Evolutionary conservation across 257 asterid species (phyloP).

Genomic region (Petrea volubilis): DNA sequence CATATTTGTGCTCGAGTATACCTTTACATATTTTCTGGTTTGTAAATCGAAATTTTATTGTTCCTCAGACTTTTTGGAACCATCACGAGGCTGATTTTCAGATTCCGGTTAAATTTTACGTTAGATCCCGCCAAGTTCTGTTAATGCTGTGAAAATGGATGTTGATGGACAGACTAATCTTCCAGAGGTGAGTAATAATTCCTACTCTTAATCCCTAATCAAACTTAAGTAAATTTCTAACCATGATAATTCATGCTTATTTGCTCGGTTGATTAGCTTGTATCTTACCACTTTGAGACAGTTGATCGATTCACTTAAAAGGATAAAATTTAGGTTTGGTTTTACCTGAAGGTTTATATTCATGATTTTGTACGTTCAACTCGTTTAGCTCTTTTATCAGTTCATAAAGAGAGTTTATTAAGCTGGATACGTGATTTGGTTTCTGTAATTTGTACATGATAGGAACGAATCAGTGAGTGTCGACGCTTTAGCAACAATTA

Average conservation of each 20-base stretch:
- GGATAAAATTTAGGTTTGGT: neutral
- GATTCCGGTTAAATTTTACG: neutral
- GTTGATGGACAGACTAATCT: constrained; percentile 29
- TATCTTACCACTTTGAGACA: neutral
- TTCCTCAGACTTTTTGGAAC: constrained; percentile 15
- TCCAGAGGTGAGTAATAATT: constrained; percentile 31
- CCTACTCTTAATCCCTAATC: neutral
- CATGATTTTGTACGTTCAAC: neutral
- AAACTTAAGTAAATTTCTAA: neutral
- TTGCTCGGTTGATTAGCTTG: constrained; percentile 1
- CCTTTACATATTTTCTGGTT: constrained; percentile 6
- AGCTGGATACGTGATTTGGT: constrained; percentile 25
- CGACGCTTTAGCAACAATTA: constrained; percentile 57
- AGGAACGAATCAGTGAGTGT: constrained; percentile 53
- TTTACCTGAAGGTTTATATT: neutral
- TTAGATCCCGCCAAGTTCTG: constrained; percentile 17
- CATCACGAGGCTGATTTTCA: constrained; percentile 23
- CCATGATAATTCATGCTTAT: constrained; percentile 7
- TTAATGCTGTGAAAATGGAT: constrained; percentile 28
- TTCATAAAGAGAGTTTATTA: neutral
- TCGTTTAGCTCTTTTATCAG: constrained; percentile 11
- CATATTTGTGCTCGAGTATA: neutral
- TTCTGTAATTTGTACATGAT: constrained; percentile 24
- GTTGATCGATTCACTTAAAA: neutral
- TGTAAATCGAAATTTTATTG: neutral